Percentiles rank a stretch among this genome's conserved stretches.
Conservation (phyloP, 257 asterid genomes). For the Capsicum pubescens region DNA sequence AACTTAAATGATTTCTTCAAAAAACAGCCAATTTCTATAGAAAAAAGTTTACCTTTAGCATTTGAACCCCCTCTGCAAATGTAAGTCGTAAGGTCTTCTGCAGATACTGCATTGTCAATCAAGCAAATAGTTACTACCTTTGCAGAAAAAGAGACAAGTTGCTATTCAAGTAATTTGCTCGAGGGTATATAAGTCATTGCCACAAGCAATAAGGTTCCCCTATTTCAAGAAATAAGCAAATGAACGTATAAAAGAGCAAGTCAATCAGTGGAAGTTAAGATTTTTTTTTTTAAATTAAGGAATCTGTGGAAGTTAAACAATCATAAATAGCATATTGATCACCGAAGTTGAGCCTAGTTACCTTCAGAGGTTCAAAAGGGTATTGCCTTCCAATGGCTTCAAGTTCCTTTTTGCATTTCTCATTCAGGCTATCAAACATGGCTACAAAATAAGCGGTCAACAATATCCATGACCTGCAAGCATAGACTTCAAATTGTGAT, state of each 20-base stretch:
- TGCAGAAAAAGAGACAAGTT: conserved; percentile 22
- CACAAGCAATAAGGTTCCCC: conserved; percentile 10
- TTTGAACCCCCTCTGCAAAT: conserved; percentile 86
- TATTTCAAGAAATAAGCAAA: conserved; percentile 6
- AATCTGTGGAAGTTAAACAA: background rate
- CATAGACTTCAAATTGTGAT: background rate
- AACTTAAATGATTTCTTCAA: background rate
- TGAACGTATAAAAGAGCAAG: background rate
- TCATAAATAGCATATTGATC: background rate
- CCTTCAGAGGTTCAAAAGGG: conserved; percentile 89
- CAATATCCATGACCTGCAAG: conserved; percentile 92
- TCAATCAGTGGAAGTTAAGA: background rate
- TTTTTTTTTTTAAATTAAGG: no score
- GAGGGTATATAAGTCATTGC: background rate
- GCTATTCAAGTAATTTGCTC: background rate
- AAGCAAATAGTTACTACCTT: conserved; percentile 12
- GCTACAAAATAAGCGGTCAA: conserved; percentile 73
- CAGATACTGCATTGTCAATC: conserved; percentile 64
- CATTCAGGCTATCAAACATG: conserved; percentile 80
- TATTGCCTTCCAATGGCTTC: conserved; percentile 78
- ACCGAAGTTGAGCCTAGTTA: conserved; percentile 28
- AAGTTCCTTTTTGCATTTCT: conserved; percentile 71
- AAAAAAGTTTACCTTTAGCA: conserved; percentile 66
- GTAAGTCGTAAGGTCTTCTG: conserved; percentile 81
- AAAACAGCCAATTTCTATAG: conserved; percentile 6